Base-by-base conservation (phyloP, 2,329 filamentous ascomycete genomes). In the Alternaria sp. region DNA sequence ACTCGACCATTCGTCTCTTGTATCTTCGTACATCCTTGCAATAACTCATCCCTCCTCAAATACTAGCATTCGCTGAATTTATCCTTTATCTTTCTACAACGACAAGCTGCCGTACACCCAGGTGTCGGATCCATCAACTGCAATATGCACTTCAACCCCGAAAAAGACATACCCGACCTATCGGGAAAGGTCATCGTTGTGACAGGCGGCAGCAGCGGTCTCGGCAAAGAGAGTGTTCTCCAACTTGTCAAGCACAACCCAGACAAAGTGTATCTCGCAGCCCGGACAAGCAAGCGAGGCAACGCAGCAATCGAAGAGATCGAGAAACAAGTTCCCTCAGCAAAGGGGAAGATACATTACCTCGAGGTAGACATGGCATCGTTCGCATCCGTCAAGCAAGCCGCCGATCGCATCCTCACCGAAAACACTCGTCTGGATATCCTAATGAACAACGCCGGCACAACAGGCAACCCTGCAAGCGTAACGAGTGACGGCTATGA, bases 401-500 rank as follows among this genome's bases (percentile, higher is more conserved):
- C 79, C 8, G 68, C 75, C 2, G 63, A 60, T 4, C 62, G 68
- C 6, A 75, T 83, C 63, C 57, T 70, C 6, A 26, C 65, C 2
- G 55, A 70, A 23, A 64, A 65, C 2, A 15, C 64, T 9, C 73
- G 78, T 6, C 75, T 84, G 6, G 80, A 84, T 61, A 69, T 84
- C 28, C 72, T 84, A 1, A 71, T 83, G 28, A 69, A 75, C 65
- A 84, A 84, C 65, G 82, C 82, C 2, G 82, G 82, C 14, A 71
- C 83, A 47, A 77, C 71, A 57, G 67, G 41, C 2, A 55, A 47
- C 3, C 30, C 60, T 6, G 54, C 78, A 2, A 71, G 65, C 3
- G 56, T 74, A 1, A 84, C 82, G 2, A 64, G 75, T 14, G 81
- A 84, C 18, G 82, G 82, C 28, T 84, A 82, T 65, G 83, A 85